Evolutionary conservation across 2,329 filamentous ascomycete species (phyloP), one percentile per base, ranked within the genome.

Genomic region (Westerdykella aurantiaca): DNA sequence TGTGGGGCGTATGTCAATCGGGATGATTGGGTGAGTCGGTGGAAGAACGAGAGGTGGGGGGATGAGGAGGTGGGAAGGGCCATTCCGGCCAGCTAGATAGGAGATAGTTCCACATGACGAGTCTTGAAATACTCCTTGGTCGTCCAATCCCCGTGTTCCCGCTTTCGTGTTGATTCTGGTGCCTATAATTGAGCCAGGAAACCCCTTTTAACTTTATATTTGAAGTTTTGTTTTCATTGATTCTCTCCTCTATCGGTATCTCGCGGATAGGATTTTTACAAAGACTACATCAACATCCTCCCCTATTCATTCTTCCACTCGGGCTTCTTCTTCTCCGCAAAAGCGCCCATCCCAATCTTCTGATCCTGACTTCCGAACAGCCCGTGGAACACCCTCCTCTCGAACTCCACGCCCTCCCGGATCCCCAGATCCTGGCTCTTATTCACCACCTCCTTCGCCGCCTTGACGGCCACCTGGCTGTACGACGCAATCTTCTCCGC

Each of bases 391-490:
- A 97, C 78, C 42, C 90, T 80, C 63, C 93, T 79, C 78, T 98
- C 93, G 70, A 82, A 97, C 72, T 98, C 93, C 1, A 98, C 86
- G 12, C 93, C 93, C 61, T 97, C 93, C 56, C 86, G 75, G 47
- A 98, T 72, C 3, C 84, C 77, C 55, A 95, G 71, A 58, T 98
- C 93, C 75, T 97, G 90, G 69, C 89, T 95, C 82, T 96, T 97
- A 68, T 97, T 95, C 44, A 98, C 91, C n/a, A 93, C 91, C 76
- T 98, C 93, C 77, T 98, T 98, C 45, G 81, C 85, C 10, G 86
- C 93, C 72, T 88, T 82, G 46, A 95, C 81, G 1, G 91, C 86
- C n/a, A 98, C 84, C 63, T 78, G 81, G 41, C 86, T 90, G 69
- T 93, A 88, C 1, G 85, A 73, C 0, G 93, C 90, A 71, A 98